Conservation (phyloP, 2,329 filamentous ascomycete species). For the Elsinoe fawcettii region DNA sequence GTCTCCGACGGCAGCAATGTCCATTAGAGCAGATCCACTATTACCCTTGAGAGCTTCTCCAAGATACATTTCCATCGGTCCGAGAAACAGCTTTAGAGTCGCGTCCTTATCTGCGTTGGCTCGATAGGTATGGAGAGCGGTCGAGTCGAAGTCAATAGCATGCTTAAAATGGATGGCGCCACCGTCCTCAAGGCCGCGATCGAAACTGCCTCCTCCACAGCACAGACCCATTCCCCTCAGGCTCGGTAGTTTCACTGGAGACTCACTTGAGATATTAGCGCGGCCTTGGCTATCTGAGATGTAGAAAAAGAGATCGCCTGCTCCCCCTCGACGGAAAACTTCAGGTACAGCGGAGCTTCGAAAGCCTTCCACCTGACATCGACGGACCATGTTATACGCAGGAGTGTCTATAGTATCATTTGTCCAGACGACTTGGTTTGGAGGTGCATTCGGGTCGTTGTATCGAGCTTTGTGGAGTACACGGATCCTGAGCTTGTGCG, state of each 20-base stretch:
- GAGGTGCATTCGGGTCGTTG: conserved; percentile 26
- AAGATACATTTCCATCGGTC: conserved; percentile 65
- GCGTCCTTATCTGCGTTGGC: conserved; percentile 50
- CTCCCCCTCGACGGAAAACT: conserved; percentile 60
- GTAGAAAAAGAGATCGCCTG: conserved; percentile 55
- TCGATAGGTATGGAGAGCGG: conserved; percentile 64
- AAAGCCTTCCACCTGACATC: conserved; percentile 55
- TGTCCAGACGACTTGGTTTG: conserved; percentile 56
- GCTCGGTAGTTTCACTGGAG: background rate
- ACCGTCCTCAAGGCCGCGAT: conserved; percentile 66
- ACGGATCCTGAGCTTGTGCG: conserved; percentile 39
- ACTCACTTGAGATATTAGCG: background rate
- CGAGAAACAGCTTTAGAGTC: conserved; percentile 51
- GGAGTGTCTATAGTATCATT: conserved; percentile 36
- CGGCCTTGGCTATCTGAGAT: conserved; percentile 13
- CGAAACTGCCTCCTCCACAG: conserved; percentile 70
- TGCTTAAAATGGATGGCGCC: conserved; percentile 57
- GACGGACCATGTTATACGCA: conserved; percentile 41
- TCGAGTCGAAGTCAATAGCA: conserved; percentile 58
- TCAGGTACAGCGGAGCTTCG: conserved; percentile 42
- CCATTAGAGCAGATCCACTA: too few relatives aligned
- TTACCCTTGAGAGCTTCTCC: conserved; percentile 40
- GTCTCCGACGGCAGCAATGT: conserved; percentile 52
- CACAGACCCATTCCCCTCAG: conserved; percentile 60
- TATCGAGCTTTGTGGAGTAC: conserved; percentile 36